phyloP scores from a whole-genome alignment of 208 protist species.

The Trypanosomatidae sp. region DNA sequence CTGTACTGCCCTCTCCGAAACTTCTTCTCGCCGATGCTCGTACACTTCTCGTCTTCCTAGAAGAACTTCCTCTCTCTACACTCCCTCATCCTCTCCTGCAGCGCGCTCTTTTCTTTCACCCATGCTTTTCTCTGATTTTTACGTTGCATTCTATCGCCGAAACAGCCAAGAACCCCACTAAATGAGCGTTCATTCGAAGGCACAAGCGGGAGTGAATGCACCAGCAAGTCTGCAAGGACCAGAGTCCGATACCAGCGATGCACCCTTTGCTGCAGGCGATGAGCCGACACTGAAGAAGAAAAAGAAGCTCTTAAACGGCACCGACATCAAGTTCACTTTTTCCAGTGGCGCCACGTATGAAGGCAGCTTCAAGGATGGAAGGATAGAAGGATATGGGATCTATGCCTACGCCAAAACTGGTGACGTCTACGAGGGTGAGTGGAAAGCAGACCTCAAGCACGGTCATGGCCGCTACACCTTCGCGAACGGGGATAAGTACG shows the following conservation, averaged over 20 bases:
- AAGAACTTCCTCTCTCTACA: neutral
- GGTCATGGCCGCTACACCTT: slow-evolving; percentile 69
- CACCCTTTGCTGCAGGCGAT: neutral
- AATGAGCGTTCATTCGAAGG: neutral
- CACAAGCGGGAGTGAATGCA: neutral
- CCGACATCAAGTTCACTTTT: slow-evolving; percentile 52
- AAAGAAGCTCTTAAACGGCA: slow-evolving; percentile 50
- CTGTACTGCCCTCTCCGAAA: neutral
- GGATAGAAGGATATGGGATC: slow-evolving; percentile 57
- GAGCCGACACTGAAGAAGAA: slow-evolving; percentile 28
- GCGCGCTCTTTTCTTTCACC: neutral
- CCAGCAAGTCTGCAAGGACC: neutral
- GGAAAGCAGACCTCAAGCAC: slow-evolving; percentile 65
- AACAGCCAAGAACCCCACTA: neutral
- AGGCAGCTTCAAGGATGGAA: slow-evolving; percentile 53
- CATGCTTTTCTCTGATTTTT: neutral
- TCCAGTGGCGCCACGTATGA: slow-evolving; percentile 57
- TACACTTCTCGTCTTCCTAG: neutral
- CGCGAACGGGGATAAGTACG: slow-evolving; percentile 53
- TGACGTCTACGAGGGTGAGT: slow-evolving; percentile 70
- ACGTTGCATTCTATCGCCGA: neutral
- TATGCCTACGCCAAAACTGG: slow-evolving; percentile 52
- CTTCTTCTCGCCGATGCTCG: too few species aligned
- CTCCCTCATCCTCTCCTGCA: neutral
- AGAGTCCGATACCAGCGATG: neutral